Percentiles rank a stretch among this genome's conserved stretches.
Conservation (phyloP, 2,329 filamentous ascomycete species). For the Botrytis elliptica region DNA sequence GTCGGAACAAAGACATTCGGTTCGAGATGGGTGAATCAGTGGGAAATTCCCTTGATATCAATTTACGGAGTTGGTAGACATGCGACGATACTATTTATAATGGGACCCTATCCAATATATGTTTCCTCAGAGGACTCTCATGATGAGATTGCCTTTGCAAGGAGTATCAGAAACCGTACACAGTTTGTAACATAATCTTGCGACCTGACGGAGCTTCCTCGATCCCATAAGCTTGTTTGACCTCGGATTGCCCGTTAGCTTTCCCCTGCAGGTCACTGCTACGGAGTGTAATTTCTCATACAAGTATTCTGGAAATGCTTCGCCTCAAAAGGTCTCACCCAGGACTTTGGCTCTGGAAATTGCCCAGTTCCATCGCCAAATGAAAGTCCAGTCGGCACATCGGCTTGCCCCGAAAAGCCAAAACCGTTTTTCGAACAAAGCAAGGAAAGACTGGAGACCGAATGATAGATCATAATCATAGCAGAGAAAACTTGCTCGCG, state of each 20-base stretch:
- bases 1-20: not conserved
- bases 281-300: not conserved
- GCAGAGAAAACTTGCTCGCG: not conserved
- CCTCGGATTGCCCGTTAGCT: not conserved
- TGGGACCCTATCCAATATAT: not conserved
- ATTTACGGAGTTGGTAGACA: not conserved
- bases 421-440: not conserved
- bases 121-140: not conserved
- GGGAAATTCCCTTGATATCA: not conserved
- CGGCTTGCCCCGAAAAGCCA: not conserved
- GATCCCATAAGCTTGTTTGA: not conserved
- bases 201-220: not conserved
- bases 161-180: not conserved
- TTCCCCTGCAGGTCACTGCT: too few relatives aligned
- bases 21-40: not conserved
- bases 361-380: not conserved
- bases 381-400: not conserved
- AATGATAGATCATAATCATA: not conserved
- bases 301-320: not conserved
- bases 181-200: not conserved
- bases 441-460: not conserved
- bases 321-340: not conserved
- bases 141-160: not conserved
- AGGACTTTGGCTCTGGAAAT: not conserved
- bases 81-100: not conserved